phyloP scores from a whole-genome alignment of 2,329 filamentous ascomycete genomes.

The Aspergillus udagawae region DNA sequence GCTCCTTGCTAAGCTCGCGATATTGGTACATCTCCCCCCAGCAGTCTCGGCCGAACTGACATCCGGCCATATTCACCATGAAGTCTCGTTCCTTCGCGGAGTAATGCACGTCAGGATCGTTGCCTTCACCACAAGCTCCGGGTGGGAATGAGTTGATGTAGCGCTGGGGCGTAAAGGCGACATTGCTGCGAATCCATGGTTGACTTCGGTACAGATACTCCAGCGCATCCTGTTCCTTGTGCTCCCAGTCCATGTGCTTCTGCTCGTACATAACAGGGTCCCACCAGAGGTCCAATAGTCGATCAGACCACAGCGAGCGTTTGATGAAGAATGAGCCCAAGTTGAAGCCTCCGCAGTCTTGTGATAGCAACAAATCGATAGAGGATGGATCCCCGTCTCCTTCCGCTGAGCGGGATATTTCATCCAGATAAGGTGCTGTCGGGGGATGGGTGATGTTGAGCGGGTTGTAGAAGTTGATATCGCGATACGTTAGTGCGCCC shows the following conservation, averaged over 20 bases:
- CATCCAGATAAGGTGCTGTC: conserved; percentile 70
- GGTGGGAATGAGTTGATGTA: conserved; percentile 92
- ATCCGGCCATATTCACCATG: conserved; percentile 96
- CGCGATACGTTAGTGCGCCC: conserved; percentile 72
- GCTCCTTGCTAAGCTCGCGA: conserved; percentile 81
- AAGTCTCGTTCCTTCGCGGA: conserved; percentile 82
- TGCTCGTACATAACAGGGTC: conserved; percentile 97
- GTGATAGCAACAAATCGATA: conserved; percentile 81
- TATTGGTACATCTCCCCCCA: conserved; percentile 98
- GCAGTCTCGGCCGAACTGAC: conserved; percentile 93
- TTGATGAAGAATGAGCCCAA: conserved; percentile 91
- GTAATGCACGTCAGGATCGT: conserved; percentile 77
- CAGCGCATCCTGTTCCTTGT: conserved; percentile 95
- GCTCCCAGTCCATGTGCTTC: conserved; percentile 98
- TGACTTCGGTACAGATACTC: conserved; percentile 89
- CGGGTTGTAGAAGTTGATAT: conserved; percentile 95
- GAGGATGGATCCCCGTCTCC: conserved; percentile 76
- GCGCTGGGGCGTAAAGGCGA: conserved; percentile 85
- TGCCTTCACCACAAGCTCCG: conserved; percentile 67
- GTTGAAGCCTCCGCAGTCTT: conserved; percentile 96
- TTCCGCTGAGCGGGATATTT: conserved; percentile 63
- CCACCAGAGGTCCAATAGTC: conserved; percentile 95
- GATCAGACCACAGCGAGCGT: conserved; percentile 83
- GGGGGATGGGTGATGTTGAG: conserved; percentile 88
- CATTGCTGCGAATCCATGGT: conserved; percentile 85